These are phyloP conservation scores for Extremus antarcticus DNA, from an alignment of 495 filamentous ascomycete species.

Conservation along the genomic window DNA sequence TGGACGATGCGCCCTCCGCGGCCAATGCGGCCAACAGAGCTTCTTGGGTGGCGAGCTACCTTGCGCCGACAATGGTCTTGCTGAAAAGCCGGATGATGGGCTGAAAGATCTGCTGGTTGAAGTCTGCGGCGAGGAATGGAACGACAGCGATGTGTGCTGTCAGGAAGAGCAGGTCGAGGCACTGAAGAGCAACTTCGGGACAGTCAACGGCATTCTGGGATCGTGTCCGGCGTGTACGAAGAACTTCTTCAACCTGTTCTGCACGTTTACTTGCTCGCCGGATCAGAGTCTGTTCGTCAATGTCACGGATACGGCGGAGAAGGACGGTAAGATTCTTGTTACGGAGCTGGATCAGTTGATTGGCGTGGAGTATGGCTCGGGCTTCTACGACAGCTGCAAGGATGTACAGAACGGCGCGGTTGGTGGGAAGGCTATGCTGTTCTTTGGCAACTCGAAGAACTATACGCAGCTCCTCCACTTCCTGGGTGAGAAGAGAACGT, in stretches of 20 bases:
- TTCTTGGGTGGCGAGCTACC: constrained; percentile 81
- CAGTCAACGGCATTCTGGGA: constrained; percentile 78
- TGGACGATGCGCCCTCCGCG: constrained; percentile 83
- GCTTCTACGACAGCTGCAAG: constrained; percentile 95
- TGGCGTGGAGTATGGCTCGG: constrained; percentile 71
- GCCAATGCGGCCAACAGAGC: constrained; percentile 78
- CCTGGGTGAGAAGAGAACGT: constrained; percentile 70
- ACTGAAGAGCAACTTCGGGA: constrained; percentile 68
- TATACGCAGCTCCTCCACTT: constrained; percentile 77
- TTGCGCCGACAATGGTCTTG: constrained; percentile 84
- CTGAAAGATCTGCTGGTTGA: constrained; percentile 66
- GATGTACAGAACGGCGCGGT: constrained; percentile 95
- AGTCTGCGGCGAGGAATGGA: constrained; percentile 81
- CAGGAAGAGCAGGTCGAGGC: constrained; percentile 69
- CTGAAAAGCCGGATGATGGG: constrained; percentile 56
- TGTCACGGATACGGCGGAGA: constrained; percentile 62
- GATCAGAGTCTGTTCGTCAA: constrained; percentile 94
- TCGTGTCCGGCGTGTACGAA: constrained; percentile 91
- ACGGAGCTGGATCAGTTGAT: constrained; percentile 87
- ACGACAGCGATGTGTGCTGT: constrained; percentile 73
- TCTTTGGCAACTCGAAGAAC: constrained; percentile 89
- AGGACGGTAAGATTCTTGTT: constrained; percentile 58
- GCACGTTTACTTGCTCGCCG: constrained; percentile 93
- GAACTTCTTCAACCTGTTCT: constrained; percentile 97
- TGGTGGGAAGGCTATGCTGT: constrained; percentile 85